Base-by-base conservation (phyloP, 2,329 filamentous ascomycete genomes). In the Trichoderma gracile region DNA sequence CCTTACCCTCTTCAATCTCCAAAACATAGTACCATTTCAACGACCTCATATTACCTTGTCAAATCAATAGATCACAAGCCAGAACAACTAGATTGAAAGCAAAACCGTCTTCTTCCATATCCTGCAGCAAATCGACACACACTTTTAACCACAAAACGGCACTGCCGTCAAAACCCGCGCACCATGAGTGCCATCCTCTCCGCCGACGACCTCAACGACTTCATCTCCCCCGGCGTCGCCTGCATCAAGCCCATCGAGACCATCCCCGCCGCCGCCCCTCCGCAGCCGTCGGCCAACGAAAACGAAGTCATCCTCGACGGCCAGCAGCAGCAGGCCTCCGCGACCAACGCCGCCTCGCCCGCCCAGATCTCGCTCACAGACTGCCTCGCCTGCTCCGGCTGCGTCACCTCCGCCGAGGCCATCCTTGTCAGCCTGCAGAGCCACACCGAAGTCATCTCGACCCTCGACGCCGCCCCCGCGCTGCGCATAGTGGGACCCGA, bases 201-300 rank as follows among this genome's bases (percentile, higher is more conserved):
- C 64, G 89, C 90, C 73, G 94, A 99, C 81, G 93, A 97, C 77
- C 84, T 99, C 67, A 99, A 99, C 82, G 95, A 99, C 82, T 99
- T 99, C 80, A 99, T 99, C 75, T 95, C 91, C 64, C 95, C 95
- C 15, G 93, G 94, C 67, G 93, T 99, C 73, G 95, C 95, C 68
- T 99, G 95, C 79, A 98, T 99, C 78, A 98, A 99, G 74, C 95
- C 95, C 30, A 85, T 99, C 75, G 95, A 99, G 77, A 96, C 92
- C 2, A 86, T 99, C 15, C 94, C 95, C 2, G 78, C 83, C 57
- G 82, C 84, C 56, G 82, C 84, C 68, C 70, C 74, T 65, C 67
- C 72, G 68, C 70, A 70, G 66, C 71, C 70, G 59, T 68, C 72
- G 54, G 65, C 73, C 68, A 77, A 81, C 73, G 83, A 85, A 69